Evolutionary conservation across 2,329 filamentous ascomycete genomes (phyloP).

Genomic region (Fusarium vanettenii): DNA sequence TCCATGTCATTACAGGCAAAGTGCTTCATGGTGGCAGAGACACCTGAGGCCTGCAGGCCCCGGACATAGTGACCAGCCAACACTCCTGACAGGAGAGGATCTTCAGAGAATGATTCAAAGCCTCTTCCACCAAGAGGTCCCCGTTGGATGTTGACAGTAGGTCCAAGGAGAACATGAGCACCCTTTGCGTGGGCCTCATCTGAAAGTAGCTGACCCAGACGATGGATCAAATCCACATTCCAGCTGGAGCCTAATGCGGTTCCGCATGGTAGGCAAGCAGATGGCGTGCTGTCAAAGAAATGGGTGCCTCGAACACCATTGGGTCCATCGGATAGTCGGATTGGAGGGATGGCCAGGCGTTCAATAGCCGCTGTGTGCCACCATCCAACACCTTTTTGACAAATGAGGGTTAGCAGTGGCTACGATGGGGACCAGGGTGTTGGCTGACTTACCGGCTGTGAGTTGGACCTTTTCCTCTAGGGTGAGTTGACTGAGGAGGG

Average conservation of each 20-base stretch:
- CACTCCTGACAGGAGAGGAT: slow-evolving; percentile 56
- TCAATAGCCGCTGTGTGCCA: slow-evolving; percentile 34
- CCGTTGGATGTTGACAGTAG: slow-evolving; percentile 61
- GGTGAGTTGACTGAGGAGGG: slow-evolving; percentile 22
- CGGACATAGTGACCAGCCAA: slow-evolving; percentile 54
- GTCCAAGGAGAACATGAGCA: slow-evolving; percentile 77
- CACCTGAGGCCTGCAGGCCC: slow-evolving; percentile 5
- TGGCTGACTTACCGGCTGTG: slow-evolving; percentile 11
- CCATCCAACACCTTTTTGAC: slow-evolving; percentile 19
- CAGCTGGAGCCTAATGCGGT: slow-evolving; percentile 30
- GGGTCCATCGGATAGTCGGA: slow-evolving; percentile 32
- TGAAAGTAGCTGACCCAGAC: slow-evolving; percentile 19
- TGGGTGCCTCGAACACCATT: slow-evolving; percentile 36
- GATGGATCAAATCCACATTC: slow-evolving; percentile 18
- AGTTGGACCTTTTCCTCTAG: slow-evolving; percentile 28
- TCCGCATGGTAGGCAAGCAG: slow-evolving; percentile 35
- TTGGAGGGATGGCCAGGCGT: slow-evolving; percentile 21
- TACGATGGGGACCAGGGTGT: neutral
- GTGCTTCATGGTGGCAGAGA: slow-evolving; percentile 26
- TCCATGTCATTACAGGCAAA: slow-evolving; percentile 31
- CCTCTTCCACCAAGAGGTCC: slow-evolving; percentile 56
- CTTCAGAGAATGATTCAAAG: slow-evolving; percentile 57
- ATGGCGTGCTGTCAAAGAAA: slow-evolving; percentile 39
- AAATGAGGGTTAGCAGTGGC: neutral
- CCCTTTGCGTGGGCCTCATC: slow-evolving; percentile 63